These are phyloP conservation scores for Sarocladiaceae sp. DNA, from an alignment of 2,329 filamentous ascomycete genomes.

Conservation along the genomic window DNA sequence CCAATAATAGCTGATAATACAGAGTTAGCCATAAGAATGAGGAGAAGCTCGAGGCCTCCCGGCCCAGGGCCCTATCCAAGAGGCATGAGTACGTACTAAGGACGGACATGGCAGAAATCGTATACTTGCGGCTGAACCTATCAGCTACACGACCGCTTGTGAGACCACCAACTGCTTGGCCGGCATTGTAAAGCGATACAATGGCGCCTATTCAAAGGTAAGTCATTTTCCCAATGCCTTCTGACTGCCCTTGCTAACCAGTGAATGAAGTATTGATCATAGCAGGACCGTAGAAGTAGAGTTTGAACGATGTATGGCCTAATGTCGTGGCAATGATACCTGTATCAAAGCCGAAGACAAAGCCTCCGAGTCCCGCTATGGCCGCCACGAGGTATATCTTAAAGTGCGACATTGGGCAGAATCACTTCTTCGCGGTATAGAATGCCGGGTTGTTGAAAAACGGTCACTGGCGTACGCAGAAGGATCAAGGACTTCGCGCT, in stretches of 20 bases:
- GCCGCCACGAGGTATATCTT: not conserved
- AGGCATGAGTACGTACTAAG: slow-evolving; percentile 10
- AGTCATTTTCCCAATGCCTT: not conserved
- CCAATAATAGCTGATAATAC: slow-evolving; percentile 23
- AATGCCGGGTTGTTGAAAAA: no score
- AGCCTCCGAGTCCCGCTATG: not conserved
- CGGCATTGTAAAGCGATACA: slow-evolving; percentile 26
- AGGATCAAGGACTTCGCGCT: no score
- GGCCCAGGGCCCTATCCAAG: no score
- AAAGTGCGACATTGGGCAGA: not conserved
- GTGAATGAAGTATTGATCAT: slow-evolving; percentile 19
- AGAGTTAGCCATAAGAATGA: no score
- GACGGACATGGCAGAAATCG: slow-evolving; percentile 21
- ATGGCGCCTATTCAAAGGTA: slow-evolving; percentile 17
- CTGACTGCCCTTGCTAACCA: slow-evolving; percentile 7
- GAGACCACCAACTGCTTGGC: slow-evolving; percentile 23
- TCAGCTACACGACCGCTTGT: slow-evolving; percentile 26
- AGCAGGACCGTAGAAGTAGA: slow-evolving; percentile 23
- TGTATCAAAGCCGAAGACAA: not conserved
- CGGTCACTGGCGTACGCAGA: no score
- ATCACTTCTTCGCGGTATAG: not conserved
- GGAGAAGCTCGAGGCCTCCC: no score
- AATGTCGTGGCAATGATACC: slow-evolving; percentile 30
- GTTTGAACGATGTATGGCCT: slow-evolving; percentile 23
- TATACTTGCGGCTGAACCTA: slow-evolving; percentile 27